phyloP scores from a whole-genome alignment of 257 asterid species.

The Phtheirospermum japonicum region DNA sequence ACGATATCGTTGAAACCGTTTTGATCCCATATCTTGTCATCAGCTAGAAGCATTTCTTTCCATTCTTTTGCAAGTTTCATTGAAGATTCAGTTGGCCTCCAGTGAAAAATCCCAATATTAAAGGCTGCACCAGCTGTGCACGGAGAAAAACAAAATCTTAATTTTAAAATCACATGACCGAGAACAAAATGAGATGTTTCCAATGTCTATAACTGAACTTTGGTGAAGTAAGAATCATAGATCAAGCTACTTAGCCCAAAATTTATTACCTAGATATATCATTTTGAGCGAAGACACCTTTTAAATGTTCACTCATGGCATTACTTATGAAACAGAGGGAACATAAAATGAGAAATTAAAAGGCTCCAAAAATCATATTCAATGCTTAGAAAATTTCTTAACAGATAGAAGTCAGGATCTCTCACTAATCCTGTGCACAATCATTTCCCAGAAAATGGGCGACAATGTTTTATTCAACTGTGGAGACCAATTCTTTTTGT shows the following conservation, averaged over 20 bases:
- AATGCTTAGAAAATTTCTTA: constrained; percentile 6
- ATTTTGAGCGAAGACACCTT: not conserved
- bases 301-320: constrained; percentile 2
- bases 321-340: constrained; percentile 8
- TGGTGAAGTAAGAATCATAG: constrained; percentile 6
- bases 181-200: constrained; percentile 15
- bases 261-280: constrained; percentile 1
- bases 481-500: constrained; percentile 14
- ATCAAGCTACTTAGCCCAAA: constrained; percentile 18
- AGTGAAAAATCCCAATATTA: constrained; percentile 95
- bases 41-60: constrained; percentile 82
- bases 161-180: constrained; percentile 3
- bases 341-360: constrained; percentile 20
- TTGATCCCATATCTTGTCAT: constrained; percentile 96
- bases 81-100: constrained; percentile 89
- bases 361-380: constrained; percentile 18
- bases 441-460: constrained; percentile 13
- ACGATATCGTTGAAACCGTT: constrained; percentile 85
- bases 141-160: constrained; percentile 13
- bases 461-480: constrained; percentile 8
- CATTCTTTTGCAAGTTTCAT: constrained; percentile 86
- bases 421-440: constrained; percentile 10
- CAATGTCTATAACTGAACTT: constrained; percentile 20
- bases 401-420: constrained; percentile 16
- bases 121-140: constrained; percentile 79